Evolutionary conservation across 2,329 filamentous ascomycete species (phyloP), one percentile per base, ranked within the genome.

Genomic region (Verticillium tricorpus): DNA sequence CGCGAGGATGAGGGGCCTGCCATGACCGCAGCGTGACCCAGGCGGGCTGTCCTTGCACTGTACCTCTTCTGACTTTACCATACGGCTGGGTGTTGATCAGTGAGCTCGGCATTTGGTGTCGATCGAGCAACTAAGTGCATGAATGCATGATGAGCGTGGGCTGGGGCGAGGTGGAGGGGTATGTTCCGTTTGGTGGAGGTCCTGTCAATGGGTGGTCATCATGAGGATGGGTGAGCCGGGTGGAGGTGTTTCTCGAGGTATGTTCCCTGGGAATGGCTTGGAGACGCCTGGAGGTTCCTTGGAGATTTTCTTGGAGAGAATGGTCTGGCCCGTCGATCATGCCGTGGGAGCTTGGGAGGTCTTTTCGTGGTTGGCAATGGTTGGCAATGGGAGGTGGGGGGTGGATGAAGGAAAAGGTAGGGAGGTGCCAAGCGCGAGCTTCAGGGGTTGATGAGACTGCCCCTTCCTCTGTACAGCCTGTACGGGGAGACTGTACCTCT

Each of bases 111-210:
- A 50, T 22, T 50, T 22, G 45, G 19, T 22, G 45, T 50, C n/a
- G 45, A 50, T 50, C 45, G 45, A 50, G 28, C 28, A 28, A 12
- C n/a, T n/a, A 50, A 50, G 45, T 50, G 45, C 45, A 50, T 50
- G 45, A 50, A 50, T 50, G 45, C 45, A 50, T 50, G 45, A 50
- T 25, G 45, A 22, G 45, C n/a, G n/a, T 25, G 45, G 9, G 19
- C 45, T 50, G 22, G 61, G 40, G 17, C 5, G 34, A 22, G 17
- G 35, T 31, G 12, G 55, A 56, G 25, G 55, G 55, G 55, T 11
- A 32, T 56, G 55, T 56, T 56, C 55, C 55, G 55, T 11, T 79
- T 50, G 45, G 45, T 50, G 45, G 45, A 50, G 45, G 45, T 12
- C n/a, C 45, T 50, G 19, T 19, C 45, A 50, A 50, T 50, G 45